Base-by-base conservation (phyloP, 2,329 filamentous ascomycete genomes). In the Chaetomium globosum region DNA sequence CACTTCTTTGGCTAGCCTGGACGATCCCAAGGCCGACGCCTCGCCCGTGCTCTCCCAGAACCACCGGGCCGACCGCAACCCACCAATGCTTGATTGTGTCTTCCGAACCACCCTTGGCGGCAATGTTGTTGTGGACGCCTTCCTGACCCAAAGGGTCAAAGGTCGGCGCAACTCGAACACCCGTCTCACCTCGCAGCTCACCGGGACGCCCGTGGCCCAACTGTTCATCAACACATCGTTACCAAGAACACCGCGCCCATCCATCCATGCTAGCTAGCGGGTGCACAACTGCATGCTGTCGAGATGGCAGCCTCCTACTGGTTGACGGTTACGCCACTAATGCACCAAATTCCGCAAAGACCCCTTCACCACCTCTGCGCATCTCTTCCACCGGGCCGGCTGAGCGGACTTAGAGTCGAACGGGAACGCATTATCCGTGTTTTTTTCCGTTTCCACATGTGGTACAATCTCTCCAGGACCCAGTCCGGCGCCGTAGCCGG, bases 371-470 rank as follows among this genome's bases (percentile, higher is more conserved):
- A 57, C 23, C 36, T 57, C 9, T 12, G 23, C 46, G 9, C 46
- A 9, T 48, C 46, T 9, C 46, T 48, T 5, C n/a, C 23, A 23
- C 8, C n/a, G 8, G n/a, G 46, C 46, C n/a, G n/a, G 23, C 46
- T 48, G 8, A 48, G n/a, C 46, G n/a, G n/a, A 26, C 26, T 2
- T 26, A 4, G 26, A 8, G 30, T 54, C 19, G 56, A 58, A 26
- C 7, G 4, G 16, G n/a, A 19, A 9, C 36, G 56, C 26, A 10
- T 58, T 39, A 4, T 21, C 13, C 36, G 56, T 3, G 39, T 39
- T 7, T 26, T 58, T 26, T 58, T 49, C 28, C 56, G 56, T 26
- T 48, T 58, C 56, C 26, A 58, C 10, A 19, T 48, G 23, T 58
- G 39, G 39, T 58, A 39, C 26, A 58, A 58, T 10, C 56, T 58